A percentile compares a stretch with the other conserved stretches of the same genome.
Conservation (phyloP, 2,329 filamentous ascomycete species). For the Nemania sp. region DNA sequence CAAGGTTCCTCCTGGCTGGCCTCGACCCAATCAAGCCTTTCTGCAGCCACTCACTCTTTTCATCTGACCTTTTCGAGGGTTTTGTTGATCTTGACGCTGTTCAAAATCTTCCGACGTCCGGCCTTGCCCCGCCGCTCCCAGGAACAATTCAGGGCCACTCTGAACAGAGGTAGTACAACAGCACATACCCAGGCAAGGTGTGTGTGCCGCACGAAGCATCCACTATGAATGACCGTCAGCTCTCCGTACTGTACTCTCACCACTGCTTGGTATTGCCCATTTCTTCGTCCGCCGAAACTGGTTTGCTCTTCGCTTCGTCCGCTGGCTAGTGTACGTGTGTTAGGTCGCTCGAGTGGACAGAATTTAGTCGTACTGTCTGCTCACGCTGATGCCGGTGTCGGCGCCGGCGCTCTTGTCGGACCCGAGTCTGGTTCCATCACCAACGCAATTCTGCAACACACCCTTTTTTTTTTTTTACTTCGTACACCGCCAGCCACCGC, state of each 20-base stretch:
- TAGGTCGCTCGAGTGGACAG: conserved; percentile 4
- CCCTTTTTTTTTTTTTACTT: neutral
- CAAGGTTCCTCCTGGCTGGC: no score
- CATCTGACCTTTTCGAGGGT: neutral
- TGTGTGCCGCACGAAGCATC: neutral
- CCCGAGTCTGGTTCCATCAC: conserved; percentile 1
- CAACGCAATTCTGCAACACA: neutral
- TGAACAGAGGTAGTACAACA: neutral
- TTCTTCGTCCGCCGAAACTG: neutral
- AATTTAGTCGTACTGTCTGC: neutral
- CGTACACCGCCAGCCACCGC: conserved; percentile 7
- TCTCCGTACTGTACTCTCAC: neutral
- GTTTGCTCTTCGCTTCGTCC: neutral
- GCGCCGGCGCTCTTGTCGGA: neutral
- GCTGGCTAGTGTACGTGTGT: neutral
- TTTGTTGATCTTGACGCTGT: conserved; percentile 12
- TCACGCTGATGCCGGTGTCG: neutral
- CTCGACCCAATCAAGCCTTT: neutral
- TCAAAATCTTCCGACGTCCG: conserved; percentile 9
- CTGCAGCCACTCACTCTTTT: neutral
- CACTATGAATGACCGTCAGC: neutral
- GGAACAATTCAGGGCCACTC: neutral
- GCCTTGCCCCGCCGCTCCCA: neutral
- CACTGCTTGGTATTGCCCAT: no score
- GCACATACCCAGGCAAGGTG: neutral